Evolutionary conservation across 2,329 filamentous ascomycete genomes (phyloP), one percentile per base, ranked within the genome.

Genomic region (Hymenoscyphus fructigenus): DNA sequence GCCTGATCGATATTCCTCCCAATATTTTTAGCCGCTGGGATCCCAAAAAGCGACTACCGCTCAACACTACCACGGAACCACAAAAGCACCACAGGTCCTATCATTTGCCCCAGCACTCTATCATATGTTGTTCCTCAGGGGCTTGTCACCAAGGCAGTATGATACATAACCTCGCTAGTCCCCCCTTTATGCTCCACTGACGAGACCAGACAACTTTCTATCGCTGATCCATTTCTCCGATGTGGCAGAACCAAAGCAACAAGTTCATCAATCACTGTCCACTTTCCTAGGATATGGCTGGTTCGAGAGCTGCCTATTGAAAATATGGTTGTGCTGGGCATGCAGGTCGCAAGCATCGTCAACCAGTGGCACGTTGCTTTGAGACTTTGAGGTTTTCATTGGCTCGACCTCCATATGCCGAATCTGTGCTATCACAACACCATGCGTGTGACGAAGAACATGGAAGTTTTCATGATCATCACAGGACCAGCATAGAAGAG

Each of bases 381-480:
- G 60, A 5, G 26, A 14, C 59, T 34, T 53, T 56, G 29, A 56
- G 28, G 14, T 34, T 26, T 10, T n/a, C 20, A 61, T 61, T 61
- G 60, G 60, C 47, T 61, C 6, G 7, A 15, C 29, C 9, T 28
- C 17, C 28, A 28, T 17, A 23, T 47, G 38, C 59, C 28, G 59
- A 20, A 50, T 23, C 60, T 26, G 47, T 53, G 47, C 44, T 23
- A 53, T 53, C 47, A 23, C 47, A 53, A 53, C 47, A 53, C 47
- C 47, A 26, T 53, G 47, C 47, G 47, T 53, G 47, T 53, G 47
- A 53, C 47, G 20, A 26, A 26, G n/a, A 23, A 14, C 2, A 23
- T 23, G 23, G 36, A 38, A 38, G 36, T 38, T 15, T 38, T 53
- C 20, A 53, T 23, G 47, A 14, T 26, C 47, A 23, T 53, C 47